Evolutionary conservation across 2,329 filamentous ascomycete species (phyloP), one percentile per base, ranked within the genome.

Genomic region (Endothia cerciana): DNA sequence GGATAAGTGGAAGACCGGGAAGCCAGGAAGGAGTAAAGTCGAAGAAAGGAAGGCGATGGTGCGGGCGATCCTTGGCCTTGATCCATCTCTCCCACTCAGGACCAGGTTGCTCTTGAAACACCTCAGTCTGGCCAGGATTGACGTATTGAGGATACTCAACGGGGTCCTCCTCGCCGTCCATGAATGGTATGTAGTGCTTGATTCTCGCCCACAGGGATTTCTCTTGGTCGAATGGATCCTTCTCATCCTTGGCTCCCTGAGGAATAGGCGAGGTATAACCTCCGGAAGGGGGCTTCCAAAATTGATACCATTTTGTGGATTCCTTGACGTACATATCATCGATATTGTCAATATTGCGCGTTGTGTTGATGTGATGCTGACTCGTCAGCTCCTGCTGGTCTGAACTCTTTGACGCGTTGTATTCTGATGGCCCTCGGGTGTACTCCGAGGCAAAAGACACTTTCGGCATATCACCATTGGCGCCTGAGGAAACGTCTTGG

Each of bases 71-170:
- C 65, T 91, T 93, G 65, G 87, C 86, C 73, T 88, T 90, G 60
- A 98, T 81, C 78, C 94, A 97, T 68, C 89, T 90, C 72, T 89
- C 88, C 95, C 95, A 99, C 55, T 87, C 79, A 0, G 91, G 88
- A 59, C 87, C 84, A 10, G 84, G 85, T 47, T 41, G 38, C 51
- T 68, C 66, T 53, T 89, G 86, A 13, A 87, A 83, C 65, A 89
- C 82, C 36, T 89, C 85, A 43, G 85, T 80, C 70, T 81, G 78
- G 1, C 90, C 84, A 41, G 86, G 76, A 68, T 91, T 87, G 73
- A 86, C 88, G 0, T 90, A 87, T 2, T 80, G 67, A 0, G 87
- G 85, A 72, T 97, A 96, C 8, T 85, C 80, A 6, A 80, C 40
- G 0, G 76, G 71, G 11, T 75, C 74, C 71, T 85, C 73, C 72